A percentile compares a stretch with the other conserved stretches of the same genome.
Conservation (phyloP, 371 early-diverging fungal genomes). For the Lichtheimia corymbifera region DNA sequence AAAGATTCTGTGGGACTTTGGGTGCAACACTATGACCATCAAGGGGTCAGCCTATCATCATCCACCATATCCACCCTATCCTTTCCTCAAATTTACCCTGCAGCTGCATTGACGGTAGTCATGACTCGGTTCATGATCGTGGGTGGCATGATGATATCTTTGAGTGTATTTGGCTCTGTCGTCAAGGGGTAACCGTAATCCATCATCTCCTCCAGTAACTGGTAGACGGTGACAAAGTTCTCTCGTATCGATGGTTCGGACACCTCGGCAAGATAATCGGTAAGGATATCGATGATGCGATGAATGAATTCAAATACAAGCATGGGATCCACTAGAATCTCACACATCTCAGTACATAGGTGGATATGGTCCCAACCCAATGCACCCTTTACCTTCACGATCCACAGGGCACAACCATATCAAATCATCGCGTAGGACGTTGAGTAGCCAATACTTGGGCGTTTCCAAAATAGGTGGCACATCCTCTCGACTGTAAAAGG, state of each 20-base stretch:
- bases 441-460: slow-evolving; percentile 68
- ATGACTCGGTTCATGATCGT: slow-evolving; percentile 84
- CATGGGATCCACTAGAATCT: slow-evolving; percentile 63
- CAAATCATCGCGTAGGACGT: slow-evolving; percentile 68
- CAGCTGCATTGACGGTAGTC: slow-evolving; percentile 77
- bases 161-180: slow-evolving; percentile 84
- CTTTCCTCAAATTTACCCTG: slow-evolving; percentile 38
- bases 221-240: slow-evolving; percentile 91
- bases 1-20: slow-evolving; percentile 60
- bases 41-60: not conserved
- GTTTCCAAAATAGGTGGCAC: slow-evolving; percentile 68
- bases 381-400: slow-evolving; percentile 64
- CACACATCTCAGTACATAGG: not conserved
- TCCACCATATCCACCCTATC: not conserved
- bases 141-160: slow-evolving; percentile 87
- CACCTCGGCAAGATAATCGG: slow-evolving; percentile 81
- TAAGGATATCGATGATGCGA: slow-evolving; percentile 75
- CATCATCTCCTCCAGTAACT: slow-evolving; percentile 91
- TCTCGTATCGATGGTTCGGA: slow-evolving; percentile 85
- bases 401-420: slow-evolving; percentile 75
- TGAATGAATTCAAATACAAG: slow-evolving; percentile 87
- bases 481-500: slow-evolving; percentile 59
- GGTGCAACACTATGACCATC: slow-evolving; percentile 39
- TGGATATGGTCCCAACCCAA: not conserved
- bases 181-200: slow-evolving; percentile 89